A percentile compares a stretch with the other conserved stretches of the same genome.
These are phyloP conservation scores for Vararia minispora DNA, from an alignment of 768 basidiomycete genomes.

Conservation along the genomic window DNA sequence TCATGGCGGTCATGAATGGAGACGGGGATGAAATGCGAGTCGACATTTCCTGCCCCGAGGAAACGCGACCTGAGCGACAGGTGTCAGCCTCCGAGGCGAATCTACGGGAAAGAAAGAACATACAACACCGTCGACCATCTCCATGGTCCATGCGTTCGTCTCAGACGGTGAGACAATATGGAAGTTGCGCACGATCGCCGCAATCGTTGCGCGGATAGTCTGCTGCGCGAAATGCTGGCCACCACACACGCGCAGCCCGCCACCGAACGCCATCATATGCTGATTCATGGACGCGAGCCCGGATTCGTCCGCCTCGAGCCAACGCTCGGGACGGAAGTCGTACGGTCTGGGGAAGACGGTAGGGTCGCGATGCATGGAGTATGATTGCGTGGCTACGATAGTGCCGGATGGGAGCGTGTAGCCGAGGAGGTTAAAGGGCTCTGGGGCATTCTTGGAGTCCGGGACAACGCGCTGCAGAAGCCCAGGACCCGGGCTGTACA, in stretches of 20 bases:
- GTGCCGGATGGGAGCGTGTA: conserved; percentile 74
- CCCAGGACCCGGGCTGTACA: conserved; percentile 63
- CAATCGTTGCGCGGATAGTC: conserved; percentile 50
- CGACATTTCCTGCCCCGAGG: no score
- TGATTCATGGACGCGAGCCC: conserved; percentile 40
- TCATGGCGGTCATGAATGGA: no score
- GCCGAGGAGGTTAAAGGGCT: conserved; percentile 69
- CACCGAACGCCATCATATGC: conserved; percentile 71
- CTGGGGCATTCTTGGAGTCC: conserved; percentile 34
- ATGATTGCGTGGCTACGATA: conserved; percentile 68
- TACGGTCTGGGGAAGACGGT: conserved; percentile 64
- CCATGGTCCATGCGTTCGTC: conserved; percentile 50
- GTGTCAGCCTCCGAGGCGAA: no score
- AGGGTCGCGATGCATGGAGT: conserved; percentile 75
- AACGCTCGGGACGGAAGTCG: conserved; percentile 69
- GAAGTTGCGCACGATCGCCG: conserved; percentile 55
- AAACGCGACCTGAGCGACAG: no score
- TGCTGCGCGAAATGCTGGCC: conserved; percentile 68
- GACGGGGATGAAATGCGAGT: no score
- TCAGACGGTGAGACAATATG: conserved; percentile 53
- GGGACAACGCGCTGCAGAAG: conserved; percentile 74
- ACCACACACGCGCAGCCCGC: conserved; percentile 64
- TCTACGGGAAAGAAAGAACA: conserved; percentile 23
- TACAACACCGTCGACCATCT: no score
- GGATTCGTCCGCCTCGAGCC: conserved; percentile 40